These are phyloP conservation scores for Metschnikowia santaceciliae DNA, from an alignment of 805 yeast species.

Conservation along the genomic window DNA sequence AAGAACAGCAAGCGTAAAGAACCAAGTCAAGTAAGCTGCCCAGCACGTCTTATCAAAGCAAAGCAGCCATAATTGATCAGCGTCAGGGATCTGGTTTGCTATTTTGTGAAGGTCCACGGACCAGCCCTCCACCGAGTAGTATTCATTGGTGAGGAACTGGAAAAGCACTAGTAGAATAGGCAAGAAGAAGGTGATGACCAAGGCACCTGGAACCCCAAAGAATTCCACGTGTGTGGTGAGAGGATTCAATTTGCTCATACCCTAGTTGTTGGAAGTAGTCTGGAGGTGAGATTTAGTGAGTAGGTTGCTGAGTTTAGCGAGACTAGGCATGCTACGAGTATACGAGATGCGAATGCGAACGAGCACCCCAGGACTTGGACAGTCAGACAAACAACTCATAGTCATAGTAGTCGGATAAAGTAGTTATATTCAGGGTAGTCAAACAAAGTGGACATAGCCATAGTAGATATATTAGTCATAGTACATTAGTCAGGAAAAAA, in stretches of 20 bases:
- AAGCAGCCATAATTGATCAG: conserved; percentile 21
- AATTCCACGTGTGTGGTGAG: conserved; percentile 69
- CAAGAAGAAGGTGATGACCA: conserved; percentile 58
- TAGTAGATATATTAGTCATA: too few species aligned
- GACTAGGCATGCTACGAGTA: background rate
- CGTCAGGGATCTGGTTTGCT: conserved; percentile 30
- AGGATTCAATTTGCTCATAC: conserved; percentile 56
- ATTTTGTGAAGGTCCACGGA: conserved; percentile 40
- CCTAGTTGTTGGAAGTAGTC: too few species aligned
- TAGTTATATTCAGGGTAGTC: too few species aligned
- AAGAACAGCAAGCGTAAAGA: conserved; percentile 54
- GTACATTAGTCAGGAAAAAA: too few species aligned
- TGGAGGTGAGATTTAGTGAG: background rate
- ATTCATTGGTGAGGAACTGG: conserved; percentile 58
- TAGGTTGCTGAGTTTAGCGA: background rate
- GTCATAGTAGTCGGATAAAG: too few species aligned
- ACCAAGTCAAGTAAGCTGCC: conserved; percentile 71
- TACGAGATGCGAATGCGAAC: conserved; percentile 2
- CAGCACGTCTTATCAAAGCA: conserved; percentile 50
- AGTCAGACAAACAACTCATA: too few species aligned
- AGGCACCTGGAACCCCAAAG: conserved; percentile 72
- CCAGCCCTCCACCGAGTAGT: conserved; percentile 49
- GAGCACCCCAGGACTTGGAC: background rate
- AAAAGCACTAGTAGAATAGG: conserved; percentile 61
- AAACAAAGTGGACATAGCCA: too few species aligned